phyloP scores from a whole-genome alignment of 108 stramenopile species.

The Nitzschia putrida region DNA sequence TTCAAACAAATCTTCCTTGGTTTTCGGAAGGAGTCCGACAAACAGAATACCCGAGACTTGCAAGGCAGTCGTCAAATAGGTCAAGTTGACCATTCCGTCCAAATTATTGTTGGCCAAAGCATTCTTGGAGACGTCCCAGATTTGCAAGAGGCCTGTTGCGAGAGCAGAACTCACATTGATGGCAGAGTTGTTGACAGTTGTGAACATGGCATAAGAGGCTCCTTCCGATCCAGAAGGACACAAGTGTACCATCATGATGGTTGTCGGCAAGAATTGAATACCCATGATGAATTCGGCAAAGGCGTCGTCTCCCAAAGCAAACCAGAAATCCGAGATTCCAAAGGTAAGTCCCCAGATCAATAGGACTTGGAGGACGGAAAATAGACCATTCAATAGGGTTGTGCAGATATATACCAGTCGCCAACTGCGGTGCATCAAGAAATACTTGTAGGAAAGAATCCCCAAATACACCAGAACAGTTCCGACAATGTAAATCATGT shows the following conservation, averaged over 20 bases:
- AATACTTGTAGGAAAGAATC: conserved; percentile 79
- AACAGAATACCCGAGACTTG: conserved; percentile 74
- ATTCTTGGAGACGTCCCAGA: conserved; percentile 81
- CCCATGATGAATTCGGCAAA: conserved; percentile 78
- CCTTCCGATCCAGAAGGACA: conserved; percentile 80
- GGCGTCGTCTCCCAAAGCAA: conserved; percentile 86
- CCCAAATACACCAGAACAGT: conserved; percentile 78
- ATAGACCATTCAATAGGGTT: conserved; percentile 73
- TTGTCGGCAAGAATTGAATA: conserved; percentile 54
- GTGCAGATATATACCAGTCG: conserved; percentile 73
- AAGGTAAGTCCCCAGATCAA: conserved; percentile 79
- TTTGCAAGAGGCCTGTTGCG: conserved; percentile 60
- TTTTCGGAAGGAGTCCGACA: conserved; percentile 69
- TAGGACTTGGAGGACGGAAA: conserved; percentile 71
- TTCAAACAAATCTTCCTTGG: conserved; percentile 72
- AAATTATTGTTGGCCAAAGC: conserved; percentile 59
- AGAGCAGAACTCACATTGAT: conserved; percentile 54
- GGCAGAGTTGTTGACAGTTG: conserved; percentile 76
- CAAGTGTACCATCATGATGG: conserved; percentile 72
- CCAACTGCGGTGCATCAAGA: conserved; percentile 82
- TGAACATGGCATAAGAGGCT: conserved; percentile 87
- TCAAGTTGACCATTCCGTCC: conserved; percentile 73
- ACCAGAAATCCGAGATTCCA: conserved; percentile 70
- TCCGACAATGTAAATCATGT: conserved; percentile 64
- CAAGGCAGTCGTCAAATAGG: conserved; percentile 68